Conservation (phyloP, 1,284 basidiomycete genomes). For the Stygiomarasmius scandens region DNA sequence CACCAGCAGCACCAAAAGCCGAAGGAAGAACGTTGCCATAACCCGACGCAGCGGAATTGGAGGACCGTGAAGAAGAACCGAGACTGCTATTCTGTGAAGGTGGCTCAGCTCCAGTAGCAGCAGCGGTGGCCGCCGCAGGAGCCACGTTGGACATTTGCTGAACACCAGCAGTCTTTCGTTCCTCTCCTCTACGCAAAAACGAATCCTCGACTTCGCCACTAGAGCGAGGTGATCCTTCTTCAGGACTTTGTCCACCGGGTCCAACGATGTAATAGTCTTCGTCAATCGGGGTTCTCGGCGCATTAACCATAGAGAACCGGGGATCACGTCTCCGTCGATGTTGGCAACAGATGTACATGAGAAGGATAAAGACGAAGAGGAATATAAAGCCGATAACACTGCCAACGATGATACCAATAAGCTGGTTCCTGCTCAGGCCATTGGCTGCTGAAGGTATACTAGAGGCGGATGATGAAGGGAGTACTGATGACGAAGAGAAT, state of each 20-base stretch:
- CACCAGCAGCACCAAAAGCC: slow-evolving; percentile 22
- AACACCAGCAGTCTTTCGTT: slow-evolving; percentile 9
- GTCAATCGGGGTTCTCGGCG: slow-evolving; percentile 44
- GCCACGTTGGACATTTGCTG: slow-evolving; percentile 4
- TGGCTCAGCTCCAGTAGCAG: slow-evolving; percentile 18
- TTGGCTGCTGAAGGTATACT: slow-evolving; percentile 16
- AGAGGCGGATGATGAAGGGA: slow-evolving; percentile 13
- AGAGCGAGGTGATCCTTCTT: slow-evolving; percentile 63
- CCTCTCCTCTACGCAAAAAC: slow-evolving; percentile 49
- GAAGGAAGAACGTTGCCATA: slow-evolving; percentile 40
- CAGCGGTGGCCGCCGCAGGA: slow-evolving; percentile 21
- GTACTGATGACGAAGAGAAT: slow-evolving; percentile 14
- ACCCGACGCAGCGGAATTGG: slow-evolving; percentile 35
- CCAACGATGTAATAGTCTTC: slow-evolving; percentile 56
- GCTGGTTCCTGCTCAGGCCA: slow-evolving; percentile 37
- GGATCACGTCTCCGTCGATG: slow-evolving; percentile 36
- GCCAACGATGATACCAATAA: slow-evolving; percentile 52
- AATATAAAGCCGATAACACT: slow-evolving; percentile 54
- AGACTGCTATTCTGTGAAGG: slow-evolving; percentile 26
- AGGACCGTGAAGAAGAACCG: slow-evolving; percentile 25
- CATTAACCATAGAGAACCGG: slow-evolving; percentile 24
- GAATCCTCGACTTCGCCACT: slow-evolving; percentile 70
- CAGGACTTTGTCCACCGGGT: slow-evolving; percentile 44
- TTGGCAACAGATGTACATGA: slow-evolving; percentile 51
- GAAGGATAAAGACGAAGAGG: slow-evolving; percentile 53